These are phyloP conservation scores for Picea abies DNA, from an alignment of 83 land plant species.

Conservation along the genomic window DNA sequence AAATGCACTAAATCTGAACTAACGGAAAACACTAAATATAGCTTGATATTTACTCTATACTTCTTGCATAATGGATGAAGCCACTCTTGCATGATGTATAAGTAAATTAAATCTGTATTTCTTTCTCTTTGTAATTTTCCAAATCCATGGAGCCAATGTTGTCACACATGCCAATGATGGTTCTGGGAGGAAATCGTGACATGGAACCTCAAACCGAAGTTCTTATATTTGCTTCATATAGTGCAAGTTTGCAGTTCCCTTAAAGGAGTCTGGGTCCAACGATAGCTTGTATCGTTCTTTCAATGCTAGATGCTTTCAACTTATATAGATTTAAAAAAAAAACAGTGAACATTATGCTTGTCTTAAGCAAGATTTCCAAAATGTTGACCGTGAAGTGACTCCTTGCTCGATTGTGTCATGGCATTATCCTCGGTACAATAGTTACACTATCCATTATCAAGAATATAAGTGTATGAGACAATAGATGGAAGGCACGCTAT, in stretches of 20 bases:
- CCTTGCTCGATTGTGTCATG: conserved; percentile 29
- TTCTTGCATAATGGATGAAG: no score
- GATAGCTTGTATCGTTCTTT: conserved; percentile 35
- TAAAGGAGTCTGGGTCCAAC: conserved; percentile 28
- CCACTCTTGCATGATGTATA: no score
- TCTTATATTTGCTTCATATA: conserved; percentile 28
- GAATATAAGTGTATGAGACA: conserved; percentile 36
- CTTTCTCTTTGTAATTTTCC: not conserved
- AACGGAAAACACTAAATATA: no score
- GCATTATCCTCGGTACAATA: conserved; percentile 45
- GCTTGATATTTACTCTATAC: no score
- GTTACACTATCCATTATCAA: conserved; percentile 30
- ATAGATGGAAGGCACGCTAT: conserved; percentile 31
- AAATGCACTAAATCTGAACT: no score
- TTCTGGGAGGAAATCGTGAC: conserved; percentile 39
- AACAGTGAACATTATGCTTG: conserved; percentile 22
- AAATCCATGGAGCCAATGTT: conserved; percentile 33
- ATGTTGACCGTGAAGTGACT: conserved; percentile 7
- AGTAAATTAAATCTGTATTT: no score
- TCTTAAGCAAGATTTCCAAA: conserved; percentile 4
- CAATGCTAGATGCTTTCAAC: conserved; percentile 34
- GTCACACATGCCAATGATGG: conserved; percentile 34
- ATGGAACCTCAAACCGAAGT: conserved; percentile 23
- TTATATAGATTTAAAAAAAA: conserved; percentile 29
- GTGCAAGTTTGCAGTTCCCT: conserved; percentile 31